phyloP scores from a whole-genome alignment of 192 early-diverging fungal genomes.

The Umbelopsis vinacea region DNA sequence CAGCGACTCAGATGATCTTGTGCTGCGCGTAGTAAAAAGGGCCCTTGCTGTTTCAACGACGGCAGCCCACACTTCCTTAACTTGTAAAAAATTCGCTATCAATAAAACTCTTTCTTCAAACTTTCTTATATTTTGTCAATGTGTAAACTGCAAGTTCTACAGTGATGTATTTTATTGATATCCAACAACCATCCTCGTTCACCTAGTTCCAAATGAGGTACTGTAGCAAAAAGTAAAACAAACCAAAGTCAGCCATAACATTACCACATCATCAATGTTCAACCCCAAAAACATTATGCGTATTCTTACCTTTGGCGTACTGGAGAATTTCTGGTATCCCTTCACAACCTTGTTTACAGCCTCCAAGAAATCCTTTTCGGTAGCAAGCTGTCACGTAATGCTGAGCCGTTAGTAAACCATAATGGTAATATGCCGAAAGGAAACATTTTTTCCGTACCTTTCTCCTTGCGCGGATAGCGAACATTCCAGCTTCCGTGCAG shows the following conservation, averaged over 20 bases:
- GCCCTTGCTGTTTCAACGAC: too few relatives aligned
- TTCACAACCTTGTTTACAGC: conserved; percentile 99
- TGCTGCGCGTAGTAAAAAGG: too few relatives aligned
- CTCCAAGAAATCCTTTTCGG: conserved; percentile 99
- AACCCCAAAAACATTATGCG: neutral
- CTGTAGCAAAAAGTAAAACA: conserved; percentile 16
- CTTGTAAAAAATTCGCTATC: too few relatives aligned
- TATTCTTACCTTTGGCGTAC: conserved; percentile 76
- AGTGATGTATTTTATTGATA: conserved; percentile 15
- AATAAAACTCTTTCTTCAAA: too few relatives aligned
- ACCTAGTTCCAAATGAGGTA: conserved; percentile 43
- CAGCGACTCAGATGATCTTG: too few relatives aligned
- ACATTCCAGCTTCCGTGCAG: conserved; percentile 99
- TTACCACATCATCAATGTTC: neutral
- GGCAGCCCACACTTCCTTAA: too few relatives aligned
- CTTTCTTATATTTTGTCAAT: too few relatives aligned
- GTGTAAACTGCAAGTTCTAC: conserved; percentile 6
- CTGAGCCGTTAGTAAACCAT: too few relatives aligned
- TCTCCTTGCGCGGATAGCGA: conserved; percentile 96
- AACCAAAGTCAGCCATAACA: neutral
- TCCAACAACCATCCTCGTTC: neutral
- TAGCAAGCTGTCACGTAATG: conserved; percentile 68
- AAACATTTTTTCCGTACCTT: conserved; percentile 59
- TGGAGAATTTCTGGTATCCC: conserved; percentile 97
- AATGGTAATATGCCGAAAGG: too few relatives aligned